A percentile compares a stretch with the other conserved stretches of the same genome.
These are phyloP conservation scores for Citrus reticulata DNA, from an alignment of 345 rosid genomes.

Conservation along the genomic window DNA sequence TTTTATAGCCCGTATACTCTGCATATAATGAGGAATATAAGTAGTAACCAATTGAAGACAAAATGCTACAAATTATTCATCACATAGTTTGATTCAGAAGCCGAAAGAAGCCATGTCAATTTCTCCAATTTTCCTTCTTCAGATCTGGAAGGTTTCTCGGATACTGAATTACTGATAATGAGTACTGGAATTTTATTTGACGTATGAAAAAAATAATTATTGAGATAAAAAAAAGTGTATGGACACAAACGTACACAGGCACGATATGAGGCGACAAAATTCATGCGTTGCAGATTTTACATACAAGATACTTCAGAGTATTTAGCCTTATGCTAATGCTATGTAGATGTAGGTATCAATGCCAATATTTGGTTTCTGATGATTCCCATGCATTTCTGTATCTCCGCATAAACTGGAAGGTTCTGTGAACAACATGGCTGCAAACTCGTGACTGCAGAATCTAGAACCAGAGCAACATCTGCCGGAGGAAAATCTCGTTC, in stretches of 20 bases:
- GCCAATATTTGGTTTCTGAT: conserved; percentile 68
- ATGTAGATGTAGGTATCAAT: conserved; percentile 40
- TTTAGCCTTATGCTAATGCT: neutral
- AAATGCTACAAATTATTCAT: neutral
- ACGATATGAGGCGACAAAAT: neutral
- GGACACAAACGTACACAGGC: neutral
- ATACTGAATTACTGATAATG: neutral
- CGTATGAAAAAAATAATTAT: neutral
- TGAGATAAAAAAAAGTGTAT: neutral
- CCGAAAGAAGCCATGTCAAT: neutral
- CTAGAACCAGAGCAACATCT: conserved; percentile 73
- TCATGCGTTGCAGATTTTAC: conserved; percentile 10
- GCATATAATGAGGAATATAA: no score
- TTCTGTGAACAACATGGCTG: conserved; percentile 76
- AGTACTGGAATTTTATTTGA: neutral
- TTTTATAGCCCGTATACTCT: no score
- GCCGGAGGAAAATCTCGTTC: conserved; percentile 80
- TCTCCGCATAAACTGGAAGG: conserved; percentile 73
- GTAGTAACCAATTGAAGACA: neutral
- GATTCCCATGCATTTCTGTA: conserved; percentile 87
- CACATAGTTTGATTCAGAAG: neutral
- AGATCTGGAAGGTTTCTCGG: neutral
- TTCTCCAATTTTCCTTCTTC: neutral
- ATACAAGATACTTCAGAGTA: conserved; percentile 14
- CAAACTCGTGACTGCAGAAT: conserved; percentile 68